Evolutionary conservation across 257 asterid genomes (phyloP).

Genomic region (Scutellaria minor): DNA sequence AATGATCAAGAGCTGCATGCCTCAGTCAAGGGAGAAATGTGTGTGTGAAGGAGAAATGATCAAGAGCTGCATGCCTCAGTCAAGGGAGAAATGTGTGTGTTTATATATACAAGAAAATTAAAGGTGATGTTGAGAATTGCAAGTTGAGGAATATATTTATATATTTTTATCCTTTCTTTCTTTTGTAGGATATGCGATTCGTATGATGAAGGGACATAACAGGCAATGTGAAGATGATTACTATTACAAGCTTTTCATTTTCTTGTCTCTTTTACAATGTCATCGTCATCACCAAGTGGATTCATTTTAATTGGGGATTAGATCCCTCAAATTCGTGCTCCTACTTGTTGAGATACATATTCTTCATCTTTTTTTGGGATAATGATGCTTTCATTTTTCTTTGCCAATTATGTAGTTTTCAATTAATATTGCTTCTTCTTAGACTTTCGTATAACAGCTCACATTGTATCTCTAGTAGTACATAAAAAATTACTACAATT

Average conservation of each 20-base stretch:
- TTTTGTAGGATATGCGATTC: constrained; percentile 32
- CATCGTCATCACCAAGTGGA: constrained; percentile 55
- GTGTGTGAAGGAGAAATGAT: no score
- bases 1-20: no score
- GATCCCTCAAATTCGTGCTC: constrained; percentile 53
- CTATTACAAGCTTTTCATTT: constrained; percentile 38
- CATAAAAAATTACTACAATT: no score
- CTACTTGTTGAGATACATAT: constrained; percentile 41
- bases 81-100: constrained; percentile 31
- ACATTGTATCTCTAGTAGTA: no score
- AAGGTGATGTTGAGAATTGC: constrained; percentile 37
- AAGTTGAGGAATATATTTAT: constrained; percentile 53
- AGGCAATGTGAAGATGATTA: constrained; percentile 29
- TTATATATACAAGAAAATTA: no score
- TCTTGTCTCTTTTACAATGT: constrained; percentile 51
- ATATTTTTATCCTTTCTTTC: neutral
- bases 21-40: constrained; percentile 28
- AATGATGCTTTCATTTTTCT: no score
- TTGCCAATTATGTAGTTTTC: no score
- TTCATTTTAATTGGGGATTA: constrained; percentile 49
- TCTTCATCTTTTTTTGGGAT: constrained; percentile 26
- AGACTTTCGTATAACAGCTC: no score
- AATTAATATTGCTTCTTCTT: no score
- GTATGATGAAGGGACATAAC: constrained; percentile 31
- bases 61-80: neutral